Conservation (phyloP, 2,329 filamentous ascomycete genomes). For the Fusarium sambucinum region DNA sequence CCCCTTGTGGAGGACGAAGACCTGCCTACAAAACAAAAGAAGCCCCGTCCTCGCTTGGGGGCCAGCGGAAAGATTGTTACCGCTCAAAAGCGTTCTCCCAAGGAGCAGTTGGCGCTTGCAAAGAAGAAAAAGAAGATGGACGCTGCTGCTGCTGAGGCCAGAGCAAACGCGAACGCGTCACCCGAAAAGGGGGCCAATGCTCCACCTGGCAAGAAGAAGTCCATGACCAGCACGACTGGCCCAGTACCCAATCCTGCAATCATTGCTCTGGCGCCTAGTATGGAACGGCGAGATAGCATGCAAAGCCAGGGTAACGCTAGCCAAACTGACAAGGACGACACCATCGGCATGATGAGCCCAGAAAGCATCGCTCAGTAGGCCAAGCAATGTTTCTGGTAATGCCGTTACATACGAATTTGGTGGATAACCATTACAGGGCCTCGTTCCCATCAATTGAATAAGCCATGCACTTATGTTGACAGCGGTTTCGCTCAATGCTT, state of each 20-base stretch:
- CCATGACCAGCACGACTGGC: constrained; percentile 54
- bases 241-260: constrained; percentile 56
- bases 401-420: constrained; percentile 6
- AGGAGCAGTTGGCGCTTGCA: constrained; percentile 84
- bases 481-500: neutral
- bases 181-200: constrained; percentile 55
- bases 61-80: constrained; percentile 87
- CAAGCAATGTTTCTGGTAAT: constrained; percentile 36
- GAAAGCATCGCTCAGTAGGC: constrained; percentile 73
- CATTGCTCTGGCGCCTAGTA: constrained; percentile 59
- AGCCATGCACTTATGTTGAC: neutral
- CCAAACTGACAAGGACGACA: constrained; percentile 75
- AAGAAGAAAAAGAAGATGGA: constrained; percentile 90
- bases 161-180: constrained; percentile 54
- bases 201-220: constrained; percentile 67
- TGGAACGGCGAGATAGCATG: constrained; percentile 70
- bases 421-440: neutral
- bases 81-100: constrained; percentile 83
- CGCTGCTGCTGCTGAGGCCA: constrained; percentile 66
- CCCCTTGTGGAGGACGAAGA: constrained; percentile 95
- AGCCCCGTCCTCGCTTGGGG: constrained; percentile 72
- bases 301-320: constrained; percentile 70
- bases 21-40: constrained; percentile 90
- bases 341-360: constrained; percentile 84
- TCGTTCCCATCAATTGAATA: neutral